Evolutionary conservation across 176 grass and related monocot species (phyloP).

Genomic region (Triticum timopheevii): DNA sequence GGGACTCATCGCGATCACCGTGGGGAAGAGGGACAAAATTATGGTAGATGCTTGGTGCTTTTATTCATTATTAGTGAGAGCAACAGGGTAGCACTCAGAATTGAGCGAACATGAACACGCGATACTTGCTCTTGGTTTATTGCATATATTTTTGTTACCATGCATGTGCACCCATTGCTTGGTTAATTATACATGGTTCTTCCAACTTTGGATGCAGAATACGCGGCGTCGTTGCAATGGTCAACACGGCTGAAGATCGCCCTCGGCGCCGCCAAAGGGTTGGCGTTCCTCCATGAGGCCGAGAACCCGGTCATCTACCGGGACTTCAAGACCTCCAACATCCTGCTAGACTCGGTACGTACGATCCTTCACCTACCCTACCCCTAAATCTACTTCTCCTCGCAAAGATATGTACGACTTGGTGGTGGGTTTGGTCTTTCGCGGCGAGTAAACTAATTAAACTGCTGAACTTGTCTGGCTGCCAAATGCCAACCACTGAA

Average conservation of each 20-base stretch:
- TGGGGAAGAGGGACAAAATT: not conserved
- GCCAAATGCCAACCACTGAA: conserved; percentile 29
- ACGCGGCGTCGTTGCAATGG: conserved; percentile 78
- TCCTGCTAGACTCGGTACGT: conserved; percentile 83
- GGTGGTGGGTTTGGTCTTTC: not conserved
- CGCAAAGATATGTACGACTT: not conserved
- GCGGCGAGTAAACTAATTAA: conserved; percentile 1
- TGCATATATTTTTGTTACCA: not conserved
- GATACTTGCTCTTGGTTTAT: not conserved
- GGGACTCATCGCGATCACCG: conserved; percentile 7
- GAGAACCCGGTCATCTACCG: conserved; percentile 92
- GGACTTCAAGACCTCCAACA: conserved; percentile 98
- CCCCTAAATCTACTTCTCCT: not conserved
- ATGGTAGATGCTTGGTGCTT: not conserved
- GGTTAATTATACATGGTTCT: not conserved
- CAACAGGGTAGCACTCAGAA: not conserved
- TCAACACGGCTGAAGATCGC: conserved; percentile 88
- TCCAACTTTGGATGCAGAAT: conserved; percentile 38
- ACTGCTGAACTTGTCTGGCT: conserved; percentile 19
- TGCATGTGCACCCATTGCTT: not conserved
- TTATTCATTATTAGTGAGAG: not conserved
- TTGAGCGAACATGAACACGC: not conserved
- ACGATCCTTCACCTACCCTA: conserved; percentile 6
- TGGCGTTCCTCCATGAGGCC: conserved; percentile 87
- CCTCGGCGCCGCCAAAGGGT: conserved; percentile 76